Base-by-base conservation (phyloP, 306 rosid species). In the Sindora glabra region DNA sequence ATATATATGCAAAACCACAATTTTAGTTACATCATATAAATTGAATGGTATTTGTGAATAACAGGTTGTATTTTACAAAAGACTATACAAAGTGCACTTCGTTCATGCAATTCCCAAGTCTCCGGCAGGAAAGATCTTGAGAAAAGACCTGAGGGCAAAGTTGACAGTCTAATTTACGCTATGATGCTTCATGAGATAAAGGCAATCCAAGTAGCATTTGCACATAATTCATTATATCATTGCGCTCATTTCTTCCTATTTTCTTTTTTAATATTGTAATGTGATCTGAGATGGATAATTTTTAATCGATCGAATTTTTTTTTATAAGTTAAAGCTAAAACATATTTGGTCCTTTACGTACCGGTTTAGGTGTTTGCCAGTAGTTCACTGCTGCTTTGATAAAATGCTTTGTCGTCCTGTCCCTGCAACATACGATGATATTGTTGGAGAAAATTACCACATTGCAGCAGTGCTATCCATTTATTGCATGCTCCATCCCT, bases 41-140 rank as follows among this genome's bases (percentile, higher is more conserved):
- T 50, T 64, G 18, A 15, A 53, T 42, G 59, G 60, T 32, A 15
- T 69, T 59, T 60, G 46, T 65, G 46, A 10, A 24, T 18, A 67
- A 64, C 83, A 91, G 95, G 98, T 91, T 16, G 95, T 85, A 56
- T 87, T 85, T 33, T 91, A 91, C 77, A 91, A 91, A 75, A 91
- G 79, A 72, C 57, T 91, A 5, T 87, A 81, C 80, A 77, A 68
- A 61, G 94, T 91, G 19, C 81, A 73, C 67, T 87, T 91, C 36
- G 65, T 88, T 42, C 83, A 79, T 23, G 77, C 89, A 26, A 88
- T 91, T 65, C 98, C 98, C 2, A 91, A 83, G 81, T 85, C 95
- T 49, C 80, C 98, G 1, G 0, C 98, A 0, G 98, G 98, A 45
- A 91, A 91, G 74, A 91, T 88, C 49, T 48, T 91, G 44, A 88